Evolutionary conservation across 176 grass and related monocot genomes (phyloP).

Genomic region (Oryza longistaminata): DNA sequence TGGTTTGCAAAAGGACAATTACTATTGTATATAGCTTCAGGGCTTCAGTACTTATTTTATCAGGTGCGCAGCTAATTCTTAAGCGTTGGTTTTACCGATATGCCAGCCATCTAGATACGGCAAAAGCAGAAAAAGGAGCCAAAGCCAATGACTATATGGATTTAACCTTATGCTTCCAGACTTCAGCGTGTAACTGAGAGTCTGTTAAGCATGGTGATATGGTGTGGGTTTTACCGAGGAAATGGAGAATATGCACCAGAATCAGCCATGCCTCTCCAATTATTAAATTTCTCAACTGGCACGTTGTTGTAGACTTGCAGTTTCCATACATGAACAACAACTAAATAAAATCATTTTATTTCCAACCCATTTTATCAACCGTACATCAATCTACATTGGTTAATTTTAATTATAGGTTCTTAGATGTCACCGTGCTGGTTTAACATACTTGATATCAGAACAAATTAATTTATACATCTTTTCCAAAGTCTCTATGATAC

Average conservation of each 20-base stretch:
- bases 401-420: background rate
- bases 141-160: background rate
- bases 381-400: background rate
- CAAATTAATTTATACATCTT: slow-evolving; percentile 40
- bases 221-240: background rate
- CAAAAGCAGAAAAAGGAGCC: background rate
- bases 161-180: background rate
- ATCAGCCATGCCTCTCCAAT: background rate
- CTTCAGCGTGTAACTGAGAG: no score
- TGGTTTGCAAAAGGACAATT: background rate
- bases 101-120: background rate
- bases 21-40: no score
- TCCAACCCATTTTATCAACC: background rate
- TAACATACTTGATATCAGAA: slow-evolving; percentile 10
- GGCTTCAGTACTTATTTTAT: background rate
- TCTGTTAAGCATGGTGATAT: no score
- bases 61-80: background rate
- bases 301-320: background rate
- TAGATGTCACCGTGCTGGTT: slow-evolving; percentile 29
- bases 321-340: background rate
- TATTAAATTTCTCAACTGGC: background rate
- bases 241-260: slow-evolving; percentile 6
- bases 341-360: background rate
- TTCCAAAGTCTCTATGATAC: slow-evolving; percentile 2
- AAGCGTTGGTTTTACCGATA: slow-evolving; percentile 19